Evolutionary conservation across 257 asterid genomes (phyloP).

Genomic region (Solanum neorickii): DNA sequence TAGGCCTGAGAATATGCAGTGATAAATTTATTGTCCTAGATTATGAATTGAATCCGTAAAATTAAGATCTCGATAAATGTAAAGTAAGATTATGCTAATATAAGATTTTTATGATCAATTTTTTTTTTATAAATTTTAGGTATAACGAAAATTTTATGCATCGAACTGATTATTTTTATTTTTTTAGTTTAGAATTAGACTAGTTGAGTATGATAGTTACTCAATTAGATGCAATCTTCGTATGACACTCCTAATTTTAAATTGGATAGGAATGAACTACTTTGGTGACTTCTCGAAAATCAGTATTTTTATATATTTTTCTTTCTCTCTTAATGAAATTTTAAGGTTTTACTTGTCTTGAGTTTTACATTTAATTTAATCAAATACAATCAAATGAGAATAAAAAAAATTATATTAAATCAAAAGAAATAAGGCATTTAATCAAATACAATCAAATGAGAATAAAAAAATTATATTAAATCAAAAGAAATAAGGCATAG

Average conservation of each 20-base stretch:
- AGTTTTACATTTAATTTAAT: background rate
- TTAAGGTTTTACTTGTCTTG: background rate
- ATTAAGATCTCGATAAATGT: too few species aligned
- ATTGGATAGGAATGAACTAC: background rate
- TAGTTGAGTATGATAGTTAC: background rate
- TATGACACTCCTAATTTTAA: background rate
- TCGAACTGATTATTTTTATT: too few species aligned
- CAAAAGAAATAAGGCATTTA: too few species aligned
- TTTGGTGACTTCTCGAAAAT: background rate
- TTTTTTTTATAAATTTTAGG: too few species aligned
- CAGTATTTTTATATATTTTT: background rate
- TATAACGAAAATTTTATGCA: too few species aligned
- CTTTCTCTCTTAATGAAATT: background rate
- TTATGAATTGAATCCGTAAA: too few species aligned
- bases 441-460: background rate
- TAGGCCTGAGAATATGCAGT: too few species aligned
- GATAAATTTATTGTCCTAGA: too few species aligned
- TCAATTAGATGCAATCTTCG: background rate
- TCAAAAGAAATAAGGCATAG: background rate
- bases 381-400: background rate
- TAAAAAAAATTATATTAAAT: background rate
- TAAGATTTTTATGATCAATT: background rate
- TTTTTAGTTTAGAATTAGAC: background rate
- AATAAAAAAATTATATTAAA: too few species aligned
- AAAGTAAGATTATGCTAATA: too few species aligned